Evolutionary conservation across 345 rosid species (phyloP), one percentile per base, ranked within the genome.

Genomic region (Kernera saxatilis): DNA sequence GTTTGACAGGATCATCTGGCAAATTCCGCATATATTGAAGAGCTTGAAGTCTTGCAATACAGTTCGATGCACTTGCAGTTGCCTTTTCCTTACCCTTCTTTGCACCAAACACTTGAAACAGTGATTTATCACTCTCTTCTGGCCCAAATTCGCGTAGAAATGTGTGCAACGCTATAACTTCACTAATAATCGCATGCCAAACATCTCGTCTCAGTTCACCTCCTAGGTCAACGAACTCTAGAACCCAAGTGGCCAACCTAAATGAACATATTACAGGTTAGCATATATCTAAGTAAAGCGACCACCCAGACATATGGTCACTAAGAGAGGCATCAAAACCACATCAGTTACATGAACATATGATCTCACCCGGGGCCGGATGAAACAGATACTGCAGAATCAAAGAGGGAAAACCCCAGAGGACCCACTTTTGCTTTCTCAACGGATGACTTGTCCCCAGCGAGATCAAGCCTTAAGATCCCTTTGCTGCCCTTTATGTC

Each of bases 211-310:
- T 85, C 74, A 85, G 70, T 73, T 94, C 99, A 68, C 96, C 90
- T 65, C 99, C 99, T 77, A 94, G 80, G 77, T 94, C 97, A 73
- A 94, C 97, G 73, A 94, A 94, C 84, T 94, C 99, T 70, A 94
- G 78, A 65, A 87, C 85, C 97, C 97, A 94, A 26, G 72, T 79
- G 64, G 83, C 84, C 64, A 85, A 80, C 80, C 97, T 93, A 81
- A 75, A 79, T 44, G 21, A 51, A 57, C 33, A 73, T 27, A 54
- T 53, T 25, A 78, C 66, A 68, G 64, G 52, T 60, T n/a, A 41
- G 60, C 43, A 26, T 58, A 43, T 39, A 11, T 50, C 57, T 21
- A 30, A 43, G 46, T 19, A 45, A 44, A 72, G 35, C 23, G 19
- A 45, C 56, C 44, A 53, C 27, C 60, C 39, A 22, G 12, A 13